Percentiles rank a stretch among this genome's conserved stretches.
Conservation (phyloP, 768 basidiomycete genomes). For the Punctularia strigosozonata region DNA sequence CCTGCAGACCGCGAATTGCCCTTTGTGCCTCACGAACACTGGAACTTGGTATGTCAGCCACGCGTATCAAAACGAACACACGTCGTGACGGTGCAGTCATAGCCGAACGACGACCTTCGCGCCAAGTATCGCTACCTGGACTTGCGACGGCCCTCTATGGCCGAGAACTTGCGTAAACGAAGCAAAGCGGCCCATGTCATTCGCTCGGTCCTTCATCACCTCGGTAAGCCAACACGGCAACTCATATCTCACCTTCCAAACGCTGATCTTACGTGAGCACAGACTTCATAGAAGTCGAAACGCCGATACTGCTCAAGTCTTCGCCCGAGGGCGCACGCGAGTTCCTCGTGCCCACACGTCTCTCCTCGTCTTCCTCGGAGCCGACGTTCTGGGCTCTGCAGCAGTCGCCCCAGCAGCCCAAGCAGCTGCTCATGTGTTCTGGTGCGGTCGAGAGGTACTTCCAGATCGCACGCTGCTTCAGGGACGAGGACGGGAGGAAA, state of each 20-base stretch:
- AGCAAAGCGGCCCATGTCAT: conserved; percentile 74
- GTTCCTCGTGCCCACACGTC: conserved; percentile 78
- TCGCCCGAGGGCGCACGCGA: conserved; percentile 93
- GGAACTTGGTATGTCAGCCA: conserved; percentile 67
- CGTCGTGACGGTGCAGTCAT: too few species aligned
- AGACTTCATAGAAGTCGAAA: conserved; percentile 93
- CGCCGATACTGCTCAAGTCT: conserved; percentile 81
- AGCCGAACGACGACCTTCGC: conserved; percentile 83
- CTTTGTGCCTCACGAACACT: conserved; percentile 73
- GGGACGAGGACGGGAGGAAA: conserved; percentile 90
- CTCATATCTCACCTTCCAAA: conserved; percentile 7
- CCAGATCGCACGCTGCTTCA: conserved; percentile 89
- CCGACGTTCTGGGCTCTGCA: conserved; percentile 77
- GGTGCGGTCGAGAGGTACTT: conserved; percentile 86
- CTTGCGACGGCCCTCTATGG: conserved; percentile 62
- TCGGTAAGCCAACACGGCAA: conserved; percentile 51
- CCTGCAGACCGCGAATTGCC: conserved; percentile 61
- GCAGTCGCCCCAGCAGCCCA: conserved; percentile 94
- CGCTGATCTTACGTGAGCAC: conserved; percentile 10
- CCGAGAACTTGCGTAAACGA: conserved; percentile 71
- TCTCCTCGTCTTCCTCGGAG: conserved; percentile 20
- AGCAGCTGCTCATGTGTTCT: conserved; percentile 85
- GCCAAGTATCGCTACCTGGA: conserved; percentile 83
- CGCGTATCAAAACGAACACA: too few species aligned
- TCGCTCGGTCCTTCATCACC: conserved; percentile 58